These are phyloP conservation scores for Magnolia sinica DNA, from an alignment of 164 flowering plant genomes.

Conservation along the genomic window DNA sequence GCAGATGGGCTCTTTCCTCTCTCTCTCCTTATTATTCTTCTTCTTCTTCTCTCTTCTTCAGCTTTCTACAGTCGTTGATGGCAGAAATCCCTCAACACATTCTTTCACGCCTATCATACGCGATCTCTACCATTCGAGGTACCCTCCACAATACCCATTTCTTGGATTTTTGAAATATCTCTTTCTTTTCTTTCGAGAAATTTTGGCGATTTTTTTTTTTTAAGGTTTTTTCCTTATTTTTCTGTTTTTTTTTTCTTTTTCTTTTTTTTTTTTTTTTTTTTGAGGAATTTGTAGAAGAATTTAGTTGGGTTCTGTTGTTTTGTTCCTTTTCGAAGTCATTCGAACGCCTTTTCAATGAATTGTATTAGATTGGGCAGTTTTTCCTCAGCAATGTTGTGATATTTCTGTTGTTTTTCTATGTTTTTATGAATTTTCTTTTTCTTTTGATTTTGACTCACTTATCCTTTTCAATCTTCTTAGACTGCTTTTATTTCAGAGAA, in stretches of 20 bases:
- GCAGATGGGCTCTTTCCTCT: conserved; percentile 23
- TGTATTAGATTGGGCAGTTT: neutral
- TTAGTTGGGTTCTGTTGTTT: neutral
- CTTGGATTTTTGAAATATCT: neutral
- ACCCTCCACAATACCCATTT: conserved; percentile 5
- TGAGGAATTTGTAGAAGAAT: neutral
- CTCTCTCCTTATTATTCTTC: conserved; percentile 19
- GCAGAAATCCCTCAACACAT: conserved; percentile 18
- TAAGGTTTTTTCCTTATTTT: no score
- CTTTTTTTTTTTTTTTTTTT: no score
- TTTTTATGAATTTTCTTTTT: neutral
- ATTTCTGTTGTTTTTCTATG: neutral
- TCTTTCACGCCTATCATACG: conserved; percentile 44
- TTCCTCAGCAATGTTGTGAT: neutral
- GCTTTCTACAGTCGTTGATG: conserved; percentile 22
- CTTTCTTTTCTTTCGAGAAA: neutral
- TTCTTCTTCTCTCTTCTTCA: conserved; percentile 18
- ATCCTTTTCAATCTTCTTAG: neutral
- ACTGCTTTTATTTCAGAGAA: neutral
- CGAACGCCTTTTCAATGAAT: neutral
- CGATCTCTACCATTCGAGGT: conserved; percentile 67
- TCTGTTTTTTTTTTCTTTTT: no score
- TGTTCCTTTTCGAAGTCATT: neutral
- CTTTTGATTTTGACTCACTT: neutral
- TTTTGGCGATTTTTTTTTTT: no score